Evolutionary conservation across 1,284 basidiomycete species (phyloP).

Genomic region (Schizophyllum commune): DNA sequence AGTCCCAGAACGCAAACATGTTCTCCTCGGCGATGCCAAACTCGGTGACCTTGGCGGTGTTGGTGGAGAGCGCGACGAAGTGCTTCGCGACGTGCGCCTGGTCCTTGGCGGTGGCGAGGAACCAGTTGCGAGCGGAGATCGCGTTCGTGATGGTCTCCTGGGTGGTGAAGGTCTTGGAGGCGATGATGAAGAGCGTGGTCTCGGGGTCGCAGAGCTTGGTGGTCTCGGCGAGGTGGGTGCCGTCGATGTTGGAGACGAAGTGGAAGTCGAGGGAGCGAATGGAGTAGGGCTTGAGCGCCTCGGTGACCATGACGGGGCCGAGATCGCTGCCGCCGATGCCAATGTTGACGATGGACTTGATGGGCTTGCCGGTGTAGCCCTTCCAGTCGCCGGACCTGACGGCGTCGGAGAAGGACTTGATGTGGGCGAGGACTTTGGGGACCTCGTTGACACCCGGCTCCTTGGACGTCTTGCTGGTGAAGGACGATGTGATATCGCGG

Average conservation of each 20-base stretch:
- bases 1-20: slow-evolving; percentile 99
- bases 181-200: slow-evolving; percentile 95
- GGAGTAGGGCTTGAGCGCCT: slow-evolving; percentile 91
- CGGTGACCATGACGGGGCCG: slow-evolving; percentile 98
- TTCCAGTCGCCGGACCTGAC: slow-evolving; percentile 88
- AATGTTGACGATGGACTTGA: slow-evolving; percentile 96
- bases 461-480: slow-evolving; percentile 66
- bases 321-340: slow-evolving; percentile 98
- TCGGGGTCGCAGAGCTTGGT: slow-evolving; percentile 82
- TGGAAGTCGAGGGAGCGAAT: slow-evolving; percentile 83
- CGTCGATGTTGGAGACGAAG: slow-evolving; percentile 98
- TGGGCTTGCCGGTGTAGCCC: slow-evolving; percentile 94
- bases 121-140: slow-evolving; percentile 90
- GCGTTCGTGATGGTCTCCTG: slow-evolving; percentile 99
- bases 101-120: slow-evolving; percentile 79
- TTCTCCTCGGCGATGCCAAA: slow-evolving; percentile 91
- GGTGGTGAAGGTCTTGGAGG: slow-evolving; percentile 98
- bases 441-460: slow-evolving; percentile 86
- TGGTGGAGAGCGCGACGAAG: slow-evolving; percentile 97
- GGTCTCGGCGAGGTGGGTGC: slow-evolving; percentile 93
- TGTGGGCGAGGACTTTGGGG: slow-evolving; percentile 79
- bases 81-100: slow-evolving; percentile 95
- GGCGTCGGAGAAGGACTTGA: slow-evolving; percentile 82
- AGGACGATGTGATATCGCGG: slow-evolving; percentile 48
- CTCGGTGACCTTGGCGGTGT: slow-evolving; percentile 88